These are phyloP conservation scores for Scleroderma bovista DNA, from an alignment of 768 basidiomycete species.

Conservation along the genomic window DNA sequence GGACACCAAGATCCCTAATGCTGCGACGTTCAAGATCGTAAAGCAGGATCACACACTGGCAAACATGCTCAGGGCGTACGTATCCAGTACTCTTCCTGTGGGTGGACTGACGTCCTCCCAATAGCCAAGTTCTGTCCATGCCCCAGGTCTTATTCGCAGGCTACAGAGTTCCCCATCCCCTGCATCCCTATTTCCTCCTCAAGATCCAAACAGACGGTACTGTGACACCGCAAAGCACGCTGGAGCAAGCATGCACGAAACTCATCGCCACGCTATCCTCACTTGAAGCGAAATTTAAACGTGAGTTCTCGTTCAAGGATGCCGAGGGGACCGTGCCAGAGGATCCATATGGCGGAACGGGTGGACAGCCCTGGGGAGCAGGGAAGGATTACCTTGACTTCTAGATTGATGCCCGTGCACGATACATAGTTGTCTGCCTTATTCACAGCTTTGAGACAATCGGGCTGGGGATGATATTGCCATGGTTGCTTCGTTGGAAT, in stretches of 20 bases:
- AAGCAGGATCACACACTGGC: conserved; percentile 98
- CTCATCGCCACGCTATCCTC: conserved; percentile 68
- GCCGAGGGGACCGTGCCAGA: conserved; percentile 46
- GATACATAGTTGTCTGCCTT: too few species aligned
- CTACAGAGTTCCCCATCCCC: conserved; percentile 96
- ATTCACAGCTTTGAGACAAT: too few species aligned
- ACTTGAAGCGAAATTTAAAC: conserved; percentile 72
- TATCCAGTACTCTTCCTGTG: conserved; percentile 8
- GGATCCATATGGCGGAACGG: conserved; percentile 48
- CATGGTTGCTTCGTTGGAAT: too few species aligned
- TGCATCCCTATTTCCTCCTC: conserved; percentile 90
- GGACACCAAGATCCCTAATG: conserved; percentile 97
- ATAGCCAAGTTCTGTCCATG: conserved; percentile 85
- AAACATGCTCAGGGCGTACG: conserved; percentile 93
- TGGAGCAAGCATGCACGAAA: conserved; percentile 79
- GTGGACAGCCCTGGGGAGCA: conserved; percentile 39
- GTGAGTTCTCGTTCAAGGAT: conserved; percentile 78
- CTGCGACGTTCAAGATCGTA: conserved; percentile 88
- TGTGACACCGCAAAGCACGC: conserved; percentile 71
- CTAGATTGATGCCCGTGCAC: conserved; percentile 21
- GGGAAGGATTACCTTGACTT: conserved; percentile 54
- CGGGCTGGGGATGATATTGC: too few species aligned
- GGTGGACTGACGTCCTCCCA: conserved; percentile 2
- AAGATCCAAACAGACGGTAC: conserved; percentile 94
- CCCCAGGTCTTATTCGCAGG: conserved; percentile 91